These are phyloP conservation scores for Colletotrichum graminicola DNA, from an alignment of 2,329 filamentous ascomycete genomes.

Conservation along the genomic window DNA sequence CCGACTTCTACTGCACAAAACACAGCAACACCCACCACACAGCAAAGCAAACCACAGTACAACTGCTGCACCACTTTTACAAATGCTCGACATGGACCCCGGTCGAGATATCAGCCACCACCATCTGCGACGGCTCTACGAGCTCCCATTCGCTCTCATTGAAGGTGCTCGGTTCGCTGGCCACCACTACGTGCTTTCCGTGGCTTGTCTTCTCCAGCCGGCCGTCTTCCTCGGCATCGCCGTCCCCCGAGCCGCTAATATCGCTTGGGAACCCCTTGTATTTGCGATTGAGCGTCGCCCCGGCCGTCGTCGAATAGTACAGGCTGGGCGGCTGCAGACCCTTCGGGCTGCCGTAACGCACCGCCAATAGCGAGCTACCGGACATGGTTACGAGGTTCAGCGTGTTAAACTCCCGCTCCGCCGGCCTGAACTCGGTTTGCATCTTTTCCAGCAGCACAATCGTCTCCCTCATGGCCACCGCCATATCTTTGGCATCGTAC, in stretches of 20 bases:
- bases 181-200: conserved; percentile 24
- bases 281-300: conserved; percentile 28
- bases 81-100: conserved; percentile 7
- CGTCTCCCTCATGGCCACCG: conserved; percentile 32
- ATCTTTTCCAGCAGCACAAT: conserved; percentile 19
- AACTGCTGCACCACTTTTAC: not conserved
- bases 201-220: conserved; percentile 26
- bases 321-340: conserved; percentile 26
- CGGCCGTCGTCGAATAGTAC: conserved; percentile 32
- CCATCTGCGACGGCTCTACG: conserved; percentile 32
- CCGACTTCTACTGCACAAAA: not conserved
- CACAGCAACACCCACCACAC: not conserved
- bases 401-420: not conserved
- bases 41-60: not conserved
- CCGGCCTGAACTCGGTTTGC: conserved; percentile 18
- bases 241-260: not conserved
- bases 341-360: conserved; percentile 24
- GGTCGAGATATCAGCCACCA: conserved; percentile 3
- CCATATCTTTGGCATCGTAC: conserved; percentile 15
- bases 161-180: conserved; percentile 34
- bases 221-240: not conserved
- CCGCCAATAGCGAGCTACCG: conserved; percentile 27
- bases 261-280: conserved; percentile 32
- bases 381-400: conserved; percentile 24
- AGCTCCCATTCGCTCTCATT: conserved; percentile 29